These are phyloP conservation scores for Pichia insulana DNA, from an alignment of 805 yeast genomes.

Conservation along the genomic window DNA sequence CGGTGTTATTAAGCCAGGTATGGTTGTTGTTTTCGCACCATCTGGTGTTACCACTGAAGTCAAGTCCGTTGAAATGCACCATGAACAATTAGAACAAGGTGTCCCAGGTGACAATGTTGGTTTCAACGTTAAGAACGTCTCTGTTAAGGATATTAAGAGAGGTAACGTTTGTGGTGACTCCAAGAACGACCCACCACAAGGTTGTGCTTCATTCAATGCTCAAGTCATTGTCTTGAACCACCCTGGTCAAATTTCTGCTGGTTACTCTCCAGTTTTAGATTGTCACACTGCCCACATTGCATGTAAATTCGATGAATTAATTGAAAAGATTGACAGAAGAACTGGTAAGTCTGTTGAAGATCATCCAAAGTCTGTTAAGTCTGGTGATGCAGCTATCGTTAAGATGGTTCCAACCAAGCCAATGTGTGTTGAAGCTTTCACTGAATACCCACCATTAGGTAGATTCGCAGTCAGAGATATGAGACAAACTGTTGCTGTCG, in stretches of 20 bases:
- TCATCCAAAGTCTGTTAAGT: slow-evolving; percentile 86
- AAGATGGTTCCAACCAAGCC: slow-evolving; percentile 83
- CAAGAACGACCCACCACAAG: slow-evolving; percentile 82
- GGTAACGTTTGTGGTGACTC: slow-evolving; percentile 92
- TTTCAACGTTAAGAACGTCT: slow-evolving; percentile 84
- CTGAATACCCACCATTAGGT: slow-evolving; percentile 94
- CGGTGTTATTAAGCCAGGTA: slow-evolving; percentile 86
- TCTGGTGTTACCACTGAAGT: slow-evolving; percentile 86
- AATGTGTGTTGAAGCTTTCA: slow-evolving; percentile 90
- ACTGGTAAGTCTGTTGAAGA: slow-evolving; percentile 89
- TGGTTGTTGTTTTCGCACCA: slow-evolving; percentile 62
- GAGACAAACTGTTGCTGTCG: slow-evolving; percentile 99
- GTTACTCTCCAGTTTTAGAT: slow-evolving; percentile 87
- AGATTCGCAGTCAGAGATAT: slow-evolving; percentile 99
- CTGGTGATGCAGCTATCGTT: slow-evolving; percentile 95
- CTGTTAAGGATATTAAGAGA: slow-evolving; percentile 83
- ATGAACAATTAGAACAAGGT: slow-evolving; percentile 71
- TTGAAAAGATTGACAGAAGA: slow-evolving; percentile 84
- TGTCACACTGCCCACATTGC: slow-evolving; percentile 93
- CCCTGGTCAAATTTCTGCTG: slow-evolving; percentile 87
- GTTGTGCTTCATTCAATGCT: slow-evolving; percentile 61
- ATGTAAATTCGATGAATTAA: slow-evolving; percentile 75
- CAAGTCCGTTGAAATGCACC: slow-evolving; percentile 86
- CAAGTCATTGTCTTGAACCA: slow-evolving; percentile 84
- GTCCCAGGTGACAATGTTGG: slow-evolving; percentile 89